These are phyloP conservation scores for Fraxinus sp. DNA, from an alignment of 305 asterid genomes.

Conservation along the genomic window DNA sequence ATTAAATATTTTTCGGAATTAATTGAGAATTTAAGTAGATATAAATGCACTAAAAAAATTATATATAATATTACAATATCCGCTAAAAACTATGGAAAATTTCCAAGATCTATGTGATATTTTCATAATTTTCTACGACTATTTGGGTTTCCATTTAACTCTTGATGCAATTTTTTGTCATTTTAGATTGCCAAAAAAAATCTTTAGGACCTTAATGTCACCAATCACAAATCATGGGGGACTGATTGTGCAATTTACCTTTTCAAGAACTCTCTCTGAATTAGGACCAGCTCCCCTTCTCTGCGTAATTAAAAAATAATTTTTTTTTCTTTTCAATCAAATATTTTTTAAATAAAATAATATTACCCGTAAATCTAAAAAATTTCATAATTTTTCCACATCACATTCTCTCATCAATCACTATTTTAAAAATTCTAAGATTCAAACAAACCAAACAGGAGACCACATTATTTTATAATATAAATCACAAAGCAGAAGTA, in stretches of 20 bases:
- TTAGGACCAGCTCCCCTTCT: slow-evolving; percentile 60
- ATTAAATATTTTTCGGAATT: not conserved
- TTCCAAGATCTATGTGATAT: not conserved
- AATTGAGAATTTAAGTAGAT: too few relatives aligned
- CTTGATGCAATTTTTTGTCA: not conserved
- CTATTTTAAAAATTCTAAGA: too few relatives aligned
- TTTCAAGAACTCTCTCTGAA: slow-evolving; percentile 19
- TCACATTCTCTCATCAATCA: too few relatives aligned
- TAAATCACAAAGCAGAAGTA: not conserved
- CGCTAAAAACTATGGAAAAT: not conserved
- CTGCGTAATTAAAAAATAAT: not conserved
- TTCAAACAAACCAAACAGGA: too few relatives aligned
- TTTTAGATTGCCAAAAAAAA: not conserved
- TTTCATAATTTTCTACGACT: not conserved
- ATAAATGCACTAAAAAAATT: too few relatives aligned
- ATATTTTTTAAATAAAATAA: too few relatives aligned
- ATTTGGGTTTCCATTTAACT: not conserved
- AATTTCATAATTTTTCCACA: too few relatives aligned
- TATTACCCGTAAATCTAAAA: too few relatives aligned
- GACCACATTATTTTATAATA: not conserved
- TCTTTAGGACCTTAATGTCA: not conserved
- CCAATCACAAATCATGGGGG: not conserved
- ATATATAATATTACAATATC: not conserved
- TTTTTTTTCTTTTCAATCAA: slow-evolving; percentile 14
- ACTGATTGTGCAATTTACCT: not conserved